Evolutionary conservation across 169 alveolate genomes (phyloP), one percentile per base, ranked within the genome.

Genomic region (Plasmodium yoelii): DNA sequence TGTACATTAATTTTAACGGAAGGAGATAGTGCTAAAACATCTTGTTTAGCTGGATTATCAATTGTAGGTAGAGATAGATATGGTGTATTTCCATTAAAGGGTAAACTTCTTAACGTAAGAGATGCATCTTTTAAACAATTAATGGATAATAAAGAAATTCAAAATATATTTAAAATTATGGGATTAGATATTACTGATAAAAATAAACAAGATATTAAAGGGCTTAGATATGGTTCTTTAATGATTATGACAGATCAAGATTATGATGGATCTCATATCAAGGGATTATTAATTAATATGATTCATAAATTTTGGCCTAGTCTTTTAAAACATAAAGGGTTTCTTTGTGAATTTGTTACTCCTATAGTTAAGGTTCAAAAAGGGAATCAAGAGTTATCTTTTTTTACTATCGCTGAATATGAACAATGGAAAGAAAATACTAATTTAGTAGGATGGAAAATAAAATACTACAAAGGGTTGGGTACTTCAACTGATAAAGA

Each of bases 181-280:
- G 99, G 99, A 10, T 96, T 99, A 56, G 95, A 96, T 96, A 87
- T 93, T 24, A 82, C 95, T 0, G 93, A 96, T 53, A 97, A 96
- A 86, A 93, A 95, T 71, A 96, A 96, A 69, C 93, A 94, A 24
- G 98, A 96, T 90, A 87, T 97, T 6, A 95, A 95, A 61, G 97
- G 97, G 42, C 95, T 98, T 51, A 94, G 99, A 59, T 99, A 99
- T 90, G 99, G 99, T 2, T 96, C 99, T 5, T 89, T 99, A 44
- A 98, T 98, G 99, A 97, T 99, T 47, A 99, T 98, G 99, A 98
- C 99, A 2, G 99, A 98, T 96, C 99, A 98, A 94, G 99, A 99
- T 93, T 97, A 95, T 75, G 99, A 99, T 90, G 99, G 99, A 0
- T 97, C 99, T 13, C 99, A 99, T 92, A 99, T 99, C 77, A 99